phyloP scores from a whole-genome alignment of 2,329 filamentous ascomycete species.

The Macrophomina phaseolina region DNA sequence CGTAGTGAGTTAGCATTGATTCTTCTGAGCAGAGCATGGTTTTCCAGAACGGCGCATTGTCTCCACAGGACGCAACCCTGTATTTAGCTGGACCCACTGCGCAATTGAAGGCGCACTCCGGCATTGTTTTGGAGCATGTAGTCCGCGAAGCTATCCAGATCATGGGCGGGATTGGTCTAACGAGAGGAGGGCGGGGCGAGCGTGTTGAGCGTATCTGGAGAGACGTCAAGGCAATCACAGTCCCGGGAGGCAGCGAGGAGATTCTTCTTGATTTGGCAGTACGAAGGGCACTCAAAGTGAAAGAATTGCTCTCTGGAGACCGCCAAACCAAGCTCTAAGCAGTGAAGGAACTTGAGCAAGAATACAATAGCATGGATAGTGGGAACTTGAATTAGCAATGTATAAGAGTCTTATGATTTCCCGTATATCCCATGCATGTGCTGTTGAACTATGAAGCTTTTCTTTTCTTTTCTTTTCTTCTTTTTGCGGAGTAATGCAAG shows the following conservation, averaged over 20 bases:
- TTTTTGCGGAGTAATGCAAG: neutral
- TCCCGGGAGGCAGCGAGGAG: conserved; percentile 36
- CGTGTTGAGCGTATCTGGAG: neutral
- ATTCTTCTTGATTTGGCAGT: conserved; percentile 40
- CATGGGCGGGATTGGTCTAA: neutral
- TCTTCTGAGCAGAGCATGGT: neutral
- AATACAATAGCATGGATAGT: too few relatives aligned
- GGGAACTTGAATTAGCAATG: too few relatives aligned
- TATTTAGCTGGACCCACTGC: conserved; percentile 44
- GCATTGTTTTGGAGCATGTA: conserved; percentile 1
- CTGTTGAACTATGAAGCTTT: too few relatives aligned
- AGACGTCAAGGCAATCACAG: neutral
- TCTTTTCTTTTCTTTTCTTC: too few relatives aligned
- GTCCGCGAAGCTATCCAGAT: conserved; percentile 39
- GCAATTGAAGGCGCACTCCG: neutral
- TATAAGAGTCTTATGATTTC: too few relatives aligned
- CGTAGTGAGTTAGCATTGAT: conserved; percentile 29
- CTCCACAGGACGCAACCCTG: conserved; percentile 63
- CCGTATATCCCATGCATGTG: too few relatives aligned
- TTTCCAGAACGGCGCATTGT: conserved; percentile 66
- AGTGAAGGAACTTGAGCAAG: neutral
- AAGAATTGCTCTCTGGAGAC: neutral
- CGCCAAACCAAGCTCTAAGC: neutral
- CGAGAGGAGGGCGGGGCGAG: neutral
- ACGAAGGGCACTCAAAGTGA: conserved; percentile 38